Percentiles rank a stretch among this genome's conserved stretches.
phyloP scores from a whole-genome alignment of 306 rosid genomes.

The Comarum palustre region DNA sequence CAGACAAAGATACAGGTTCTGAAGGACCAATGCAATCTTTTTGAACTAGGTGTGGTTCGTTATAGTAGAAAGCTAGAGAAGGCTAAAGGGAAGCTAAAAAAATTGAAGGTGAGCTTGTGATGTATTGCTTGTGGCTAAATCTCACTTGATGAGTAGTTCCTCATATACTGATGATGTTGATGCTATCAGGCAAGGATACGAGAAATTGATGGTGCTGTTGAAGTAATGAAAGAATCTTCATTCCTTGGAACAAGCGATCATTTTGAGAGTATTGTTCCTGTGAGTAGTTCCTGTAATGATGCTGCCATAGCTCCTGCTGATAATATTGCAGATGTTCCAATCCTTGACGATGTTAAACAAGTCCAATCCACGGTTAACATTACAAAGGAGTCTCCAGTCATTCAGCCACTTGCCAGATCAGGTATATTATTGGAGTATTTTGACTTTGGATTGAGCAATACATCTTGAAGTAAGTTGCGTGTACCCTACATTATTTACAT shows the following conservation, averaged over 20 bases:
- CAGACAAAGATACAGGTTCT: conserved; percentile 69
- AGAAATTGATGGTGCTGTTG: conserved; percentile 62
- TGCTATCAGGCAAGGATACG: conserved; percentile 56
- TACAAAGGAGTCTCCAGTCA: conserved; percentile 46
- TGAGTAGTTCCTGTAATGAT: conserved; percentile 29
- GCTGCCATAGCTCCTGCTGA: conserved; percentile 29
- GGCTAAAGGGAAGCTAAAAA: conserved; percentile 68
- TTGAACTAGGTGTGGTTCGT: neutral
- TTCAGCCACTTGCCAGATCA: conserved; percentile 43
- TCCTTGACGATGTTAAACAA: conserved; percentile 34
- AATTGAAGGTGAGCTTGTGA: conserved; percentile 55
- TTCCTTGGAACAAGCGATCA: conserved; percentile 26
- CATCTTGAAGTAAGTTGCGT: neutral
- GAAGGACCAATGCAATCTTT: conserved; percentile 8
- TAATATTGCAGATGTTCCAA: conserved; percentile 45
- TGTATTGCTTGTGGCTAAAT: conserved; percentile 16
- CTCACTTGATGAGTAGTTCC: conserved; percentile 19
- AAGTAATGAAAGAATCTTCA: conserved; percentile 36
- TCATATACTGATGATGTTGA: conserved; percentile 20
- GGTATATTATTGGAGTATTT: conserved; percentile 41
- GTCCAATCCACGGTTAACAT: conserved; percentile 53
- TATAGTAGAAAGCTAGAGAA: conserved; percentile 29
- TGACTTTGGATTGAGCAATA: conserved; percentile 17
- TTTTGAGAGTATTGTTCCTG: conserved; percentile 30
- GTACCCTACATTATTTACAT: neutral